These are phyloP conservation scores for Lactarius quietus DNA, from an alignment of 768 basidiomycete species.

Conservation along the genomic window DNA sequence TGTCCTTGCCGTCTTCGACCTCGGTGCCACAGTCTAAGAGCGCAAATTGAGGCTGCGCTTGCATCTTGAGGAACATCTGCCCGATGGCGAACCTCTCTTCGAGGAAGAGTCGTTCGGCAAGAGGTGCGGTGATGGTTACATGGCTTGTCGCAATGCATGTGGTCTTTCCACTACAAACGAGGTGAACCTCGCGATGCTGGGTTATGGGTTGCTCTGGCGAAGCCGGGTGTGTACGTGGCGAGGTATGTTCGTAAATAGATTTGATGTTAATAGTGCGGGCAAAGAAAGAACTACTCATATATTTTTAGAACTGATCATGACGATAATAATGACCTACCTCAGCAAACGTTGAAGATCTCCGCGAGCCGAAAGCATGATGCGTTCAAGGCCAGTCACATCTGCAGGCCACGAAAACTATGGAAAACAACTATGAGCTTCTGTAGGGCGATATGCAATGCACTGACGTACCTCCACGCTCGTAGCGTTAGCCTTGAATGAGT, in stretches of 20 bases:
- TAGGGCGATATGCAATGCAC: background rate
- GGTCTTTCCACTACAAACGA: slow-evolving; percentile 50
- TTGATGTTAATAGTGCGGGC: slow-evolving; percentile 56
- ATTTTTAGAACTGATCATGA: background rate
- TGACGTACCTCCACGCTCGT: slow-evolving; percentile 25
- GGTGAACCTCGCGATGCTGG: slow-evolving; percentile 63
- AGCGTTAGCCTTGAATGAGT: slow-evolving; percentile 26
- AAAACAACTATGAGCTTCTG: background rate
- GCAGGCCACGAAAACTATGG: slow-evolving; percentile 40
- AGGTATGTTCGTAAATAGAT: slow-evolving; percentile 51
- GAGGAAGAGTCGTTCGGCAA: slow-evolving; percentile 59
- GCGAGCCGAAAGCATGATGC: slow-evolving; percentile 63
- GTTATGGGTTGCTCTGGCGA: slow-evolving; percentile 50
- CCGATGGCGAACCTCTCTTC: slow-evolving; percentile 66
- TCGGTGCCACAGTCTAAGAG: slow-evolving; percentile 50
- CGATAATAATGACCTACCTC: slow-evolving; percentile 42
- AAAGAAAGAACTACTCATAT: slow-evolving; percentile 54
- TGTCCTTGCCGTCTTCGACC: slow-evolving; percentile 28
- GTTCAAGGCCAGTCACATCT: slow-evolving; percentile 54
- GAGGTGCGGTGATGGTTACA: slow-evolving; percentile 55
- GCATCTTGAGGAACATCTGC: slow-evolving; percentile 59
- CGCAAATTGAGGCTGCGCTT: slow-evolving; percentile 52
- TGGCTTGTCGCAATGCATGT: slow-evolving; percentile 64
- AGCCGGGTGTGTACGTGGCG: slow-evolving; percentile 33
- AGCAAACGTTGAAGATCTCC: slow-evolving; percentile 67